Evolutionary conservation across 192 early-diverging fungal species (phyloP).

Genomic region (Funneliformis geosporum): DNA sequence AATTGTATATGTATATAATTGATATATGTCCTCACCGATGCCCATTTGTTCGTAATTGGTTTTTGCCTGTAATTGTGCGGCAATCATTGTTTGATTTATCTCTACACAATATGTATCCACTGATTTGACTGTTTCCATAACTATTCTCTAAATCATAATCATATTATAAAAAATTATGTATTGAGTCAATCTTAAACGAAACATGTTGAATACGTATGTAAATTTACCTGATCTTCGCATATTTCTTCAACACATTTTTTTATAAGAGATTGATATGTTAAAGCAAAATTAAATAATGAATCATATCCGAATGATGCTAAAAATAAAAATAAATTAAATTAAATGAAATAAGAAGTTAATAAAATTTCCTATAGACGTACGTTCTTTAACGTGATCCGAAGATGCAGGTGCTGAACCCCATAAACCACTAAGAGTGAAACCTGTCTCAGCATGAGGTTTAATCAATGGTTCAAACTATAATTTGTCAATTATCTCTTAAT

Average conservation of each 20-base stretch:
- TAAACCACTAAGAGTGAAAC: neutral
- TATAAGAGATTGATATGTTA: constrained; percentile 21
- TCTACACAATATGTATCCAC: constrained; percentile 25
- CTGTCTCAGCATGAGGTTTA: constrained; percentile 11
- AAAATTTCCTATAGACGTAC: neutral
- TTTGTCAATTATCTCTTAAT: neutral
- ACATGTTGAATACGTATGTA: neutral
- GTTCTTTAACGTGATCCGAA: neutral
- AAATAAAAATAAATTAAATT: neutral
- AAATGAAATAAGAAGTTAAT: neutral
- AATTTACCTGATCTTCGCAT: constrained; percentile 33
- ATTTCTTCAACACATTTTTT: constrained; percentile 28
- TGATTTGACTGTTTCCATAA: constrained; percentile 30
- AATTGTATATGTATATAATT: neutral
- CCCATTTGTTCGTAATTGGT: constrained; percentile 20
- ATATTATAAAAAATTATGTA: neutral
- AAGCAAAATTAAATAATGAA: constrained; percentile 12
- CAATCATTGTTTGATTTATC: constrained; percentile 23
- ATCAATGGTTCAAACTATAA: constrained; percentile 33
- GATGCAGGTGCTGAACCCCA: neutral
- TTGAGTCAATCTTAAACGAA: neutral
- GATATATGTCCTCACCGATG: constrained; percentile 7
- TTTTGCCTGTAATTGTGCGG: constrained; percentile 28
- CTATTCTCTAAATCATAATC: constrained; percentile 13
- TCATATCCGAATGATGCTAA: constrained; percentile 29